These are phyloP conservation scores for Pythium aphanidermatum DNA, from an alignment of 352 stramenopile genomes.

Conservation along the genomic window DNA sequence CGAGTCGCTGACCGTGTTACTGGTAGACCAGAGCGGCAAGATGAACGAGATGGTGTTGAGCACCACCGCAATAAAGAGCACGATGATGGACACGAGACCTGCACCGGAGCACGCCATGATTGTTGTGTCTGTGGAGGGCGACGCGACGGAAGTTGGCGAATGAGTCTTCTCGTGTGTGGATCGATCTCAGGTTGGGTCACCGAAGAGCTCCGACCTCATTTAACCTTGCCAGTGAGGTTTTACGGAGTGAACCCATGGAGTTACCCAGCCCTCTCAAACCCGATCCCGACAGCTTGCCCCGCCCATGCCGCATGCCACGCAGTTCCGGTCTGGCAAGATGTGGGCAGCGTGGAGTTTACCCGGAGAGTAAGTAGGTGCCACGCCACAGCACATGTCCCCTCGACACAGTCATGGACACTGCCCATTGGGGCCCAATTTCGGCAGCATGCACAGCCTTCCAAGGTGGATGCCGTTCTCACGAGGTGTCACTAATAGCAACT, in stretches of 20 bases:
- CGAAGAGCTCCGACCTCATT: constrained; percentile 13
- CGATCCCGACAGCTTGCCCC: too few relatives aligned
- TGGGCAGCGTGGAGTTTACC: too few relatives aligned
- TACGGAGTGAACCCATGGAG: constrained; percentile 13
- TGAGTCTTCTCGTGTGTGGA: neutral
- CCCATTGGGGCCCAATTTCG: too few relatives aligned
- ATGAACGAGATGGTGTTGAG: constrained; percentile 57
- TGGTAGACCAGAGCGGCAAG: constrained; percentile 65
- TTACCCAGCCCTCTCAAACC: neutral
- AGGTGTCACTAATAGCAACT: too few relatives aligned
- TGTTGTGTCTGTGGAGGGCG: neutral
- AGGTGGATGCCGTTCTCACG: too few relatives aligned
- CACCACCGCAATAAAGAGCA: constrained; percentile 46
- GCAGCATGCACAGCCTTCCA: too few relatives aligned
- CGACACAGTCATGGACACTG: too few relatives aligned
- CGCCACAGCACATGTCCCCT: too few relatives aligned
- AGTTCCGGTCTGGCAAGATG: too few relatives aligned
- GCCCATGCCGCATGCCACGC: too few relatives aligned
- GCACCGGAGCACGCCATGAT: constrained; percentile 50
- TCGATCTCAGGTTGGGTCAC: neutral
- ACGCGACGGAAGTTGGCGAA: neutral
- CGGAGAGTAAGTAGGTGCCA: too few relatives aligned
- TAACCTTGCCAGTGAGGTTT: constrained; percentile 20
- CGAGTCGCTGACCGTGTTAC: constrained; percentile 33
- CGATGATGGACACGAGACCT: constrained; percentile 47